Base-by-base conservation (phyloP, 2,329 filamentous ascomycete species). In the Cytospora schulzeri region DNA sequence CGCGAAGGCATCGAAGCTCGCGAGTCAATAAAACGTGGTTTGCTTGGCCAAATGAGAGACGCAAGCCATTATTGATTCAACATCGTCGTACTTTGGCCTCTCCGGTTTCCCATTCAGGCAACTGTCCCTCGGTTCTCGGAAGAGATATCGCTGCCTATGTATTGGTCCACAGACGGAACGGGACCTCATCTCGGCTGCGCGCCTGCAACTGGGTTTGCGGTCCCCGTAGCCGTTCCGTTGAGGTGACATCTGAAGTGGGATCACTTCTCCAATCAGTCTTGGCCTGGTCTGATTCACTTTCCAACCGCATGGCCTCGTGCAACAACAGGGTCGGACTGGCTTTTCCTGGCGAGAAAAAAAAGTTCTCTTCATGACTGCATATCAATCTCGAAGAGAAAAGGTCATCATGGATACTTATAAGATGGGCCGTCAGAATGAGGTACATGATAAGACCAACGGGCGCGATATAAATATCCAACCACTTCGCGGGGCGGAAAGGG, bases 391-490 rank as follows among this genome's bases (percentile, higher is more conserved):
- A 22, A 45, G 17, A 3, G 5, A 4, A 14, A 14, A 24, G 11
- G n/a, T 2, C 45, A 14, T 24, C n/a, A 48, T 11, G 60, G 31
- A 45, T 50, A 50, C 31, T 35, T 62, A 57, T 56, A 50, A 62
- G 60, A 54, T 54, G 52, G 52, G 60, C 52, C 60, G 60, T 19
- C 19, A 48, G n/a, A 48, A 9, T 41, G 38, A 29, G 29, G 52
- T 15, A 35, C 33, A 11, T 29, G 26, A 52, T 12, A 66, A 38
- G 55, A 52, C 45, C 61, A 59, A 56, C 65, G 60, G 57, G 48
- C 38, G 38, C n/a, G 65, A 64, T 66, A 66, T 61, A 66, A 66
- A 66, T 66, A 66, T 64, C 59, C 48, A 57, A 28, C 28, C 26
- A 28, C 45, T 61, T 55, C 58, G 62, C 62, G 51, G 62, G 62